Evolutionary conservation across 1,139 yeast genomes (phyloP), one percentile per base, ranked within the genome.

Genomic region (Candida sanyaensis): DNA sequence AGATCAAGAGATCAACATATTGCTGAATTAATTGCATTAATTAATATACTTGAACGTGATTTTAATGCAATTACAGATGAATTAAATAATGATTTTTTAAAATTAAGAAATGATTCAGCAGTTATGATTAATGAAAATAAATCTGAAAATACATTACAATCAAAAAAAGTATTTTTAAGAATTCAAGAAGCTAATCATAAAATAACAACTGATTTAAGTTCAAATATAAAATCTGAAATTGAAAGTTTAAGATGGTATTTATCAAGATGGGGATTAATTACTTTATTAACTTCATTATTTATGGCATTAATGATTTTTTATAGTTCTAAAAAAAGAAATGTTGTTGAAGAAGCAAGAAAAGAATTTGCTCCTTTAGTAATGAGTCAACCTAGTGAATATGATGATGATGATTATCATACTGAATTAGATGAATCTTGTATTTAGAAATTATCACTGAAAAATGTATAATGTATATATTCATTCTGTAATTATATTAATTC

Each of bases 161-260:
- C 89, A 42, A 87, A 87, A 59, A 73, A 77, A 43, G 77, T 89
- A 37, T 84, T 86, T 58, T 71, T 89, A 54, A 77, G 81, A 55
- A 83, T 91, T 48, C 96, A 90, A 61, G 97, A 89, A 60, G 78
- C 95, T 42, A 86, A 88, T 56, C 92, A 91, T 66, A 85, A 89
- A 58, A 92, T 93, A 50, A 82, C 90, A 23, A 88, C 96, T 6
- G 90, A 88, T 56, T 78, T 93, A 55, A 83, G 85, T 50, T 84
- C 96, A 36, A 93, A 88, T 17, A 80, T 91, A 66, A 83, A 90
- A 62, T 85, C 93, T 0, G 96, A 90, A 51, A 88, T 91, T 52
- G 99, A 93, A 65, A 83, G 86, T 51, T 75, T 92, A 53, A 75
- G 98, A 59, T 93, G 99, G 99, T 92, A 90, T 63, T 83, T 93